These are phyloP conservation scores for Pseudohalonectria lignicola DNA, from an alignment of 2,329 filamentous ascomycete species.

Conservation along the genomic window DNA sequence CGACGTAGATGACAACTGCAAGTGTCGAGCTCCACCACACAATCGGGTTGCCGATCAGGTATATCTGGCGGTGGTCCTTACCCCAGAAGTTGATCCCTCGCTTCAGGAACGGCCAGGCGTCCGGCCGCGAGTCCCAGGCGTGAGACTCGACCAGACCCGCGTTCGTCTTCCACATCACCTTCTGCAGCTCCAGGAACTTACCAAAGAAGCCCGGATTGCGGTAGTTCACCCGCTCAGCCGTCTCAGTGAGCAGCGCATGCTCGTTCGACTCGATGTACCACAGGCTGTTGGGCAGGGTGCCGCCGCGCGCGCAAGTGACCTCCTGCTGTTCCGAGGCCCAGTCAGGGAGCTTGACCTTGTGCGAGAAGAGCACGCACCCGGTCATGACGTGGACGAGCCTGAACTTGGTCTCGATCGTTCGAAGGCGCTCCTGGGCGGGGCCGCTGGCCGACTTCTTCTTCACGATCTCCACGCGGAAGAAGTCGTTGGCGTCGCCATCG, in stretches of 20 bases:
- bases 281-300: slow-evolving; percentile 87
- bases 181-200: slow-evolving; percentile 95
- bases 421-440: slow-evolving; percentile 70
- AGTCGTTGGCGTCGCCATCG: slow-evolving; percentile 90
- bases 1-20: slow-evolving; percentile 63
- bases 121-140: slow-evolving; percentile 92
- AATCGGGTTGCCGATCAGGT: slow-evolving; percentile 87
- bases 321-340: slow-evolving; percentile 99
- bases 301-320: slow-evolving; percentile 89
- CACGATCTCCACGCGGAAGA: slow-evolving; percentile 90
- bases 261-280: slow-evolving; percentile 94
- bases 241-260: slow-evolving; percentile 63
- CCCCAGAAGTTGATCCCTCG: slow-evolving; percentile 99
- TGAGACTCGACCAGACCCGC: slow-evolving; percentile 93
- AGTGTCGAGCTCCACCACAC: slow-evolving; percentile 88
- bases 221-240: slow-evolving; percentile 93
- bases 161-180: slow-evolving; percentile 98
- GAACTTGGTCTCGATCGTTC: slow-evolving; percentile 96
- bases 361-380: slow-evolving; percentile 89
- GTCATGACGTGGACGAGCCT: slow-evolving; percentile 93
- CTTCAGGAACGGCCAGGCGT: slow-evolving; percentile 82
- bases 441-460: slow-evolving; percentile 75
- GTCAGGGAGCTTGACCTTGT: slow-evolving; percentile 96
- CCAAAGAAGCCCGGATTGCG: slow-evolving; percentile 87
- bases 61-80: slow-evolving; percentile 86